A percentile compares a stretch with the other conserved stretches of the same genome.
These are phyloP conservation scores for Globomyces sp. DNA, from an alignment of 371 early-diverging fungal genomes.

Conservation along the genomic window DNA sequence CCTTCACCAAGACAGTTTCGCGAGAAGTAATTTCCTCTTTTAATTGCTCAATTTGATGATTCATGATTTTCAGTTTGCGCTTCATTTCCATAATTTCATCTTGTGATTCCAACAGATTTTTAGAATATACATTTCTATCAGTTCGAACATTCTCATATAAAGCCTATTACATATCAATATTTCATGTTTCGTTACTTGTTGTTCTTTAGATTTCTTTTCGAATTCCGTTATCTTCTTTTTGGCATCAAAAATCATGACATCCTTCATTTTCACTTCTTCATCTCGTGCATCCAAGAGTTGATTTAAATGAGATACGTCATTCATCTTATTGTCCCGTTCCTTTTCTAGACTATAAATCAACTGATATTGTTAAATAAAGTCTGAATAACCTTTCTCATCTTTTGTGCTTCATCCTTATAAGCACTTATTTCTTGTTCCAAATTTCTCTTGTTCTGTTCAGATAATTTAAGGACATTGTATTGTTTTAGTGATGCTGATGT, in stretches of 20 bases:
- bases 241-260: slow-evolving; percentile 34
- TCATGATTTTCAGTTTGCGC: slow-evolving; percentile 42
- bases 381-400: slow-evolving; percentile 37
- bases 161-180: slow-evolving; percentile 1
- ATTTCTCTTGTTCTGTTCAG: slow-evolving; percentile 33
- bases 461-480: slow-evolving; percentile 34
- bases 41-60: slow-evolving; percentile 43
- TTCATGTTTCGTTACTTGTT: slow-evolving; percentile 18
- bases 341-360: slow-evolving; percentile 42
- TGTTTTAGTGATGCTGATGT: slow-evolving; percentile 36
- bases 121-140: slow-evolving; percentile 44
- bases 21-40: slow-evolving; percentile 42
- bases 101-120: slow-evolving; percentile 41
- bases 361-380: slow-evolving; percentile 11
- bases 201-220: slow-evolving; percentile 40
- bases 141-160: slow-evolving; percentile 43
- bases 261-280: slow-evolving; percentile 39
- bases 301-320: slow-evolving; percentile 24
- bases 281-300: slow-evolving; percentile 11
- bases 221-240: slow-evolving; percentile 41
- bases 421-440: slow-evolving; percentile 41
- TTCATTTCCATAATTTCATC: slow-evolving; percentile 39
- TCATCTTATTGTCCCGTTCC: slow-evolving; percentile 35
- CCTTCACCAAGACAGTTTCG: slow-evolving; percentile 45
- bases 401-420: slow-evolving; percentile 43